Evolutionary conservation across 1,284 basidiomycete genomes (phyloP).

Genomic region (Fomitopsis betulina): DNA sequence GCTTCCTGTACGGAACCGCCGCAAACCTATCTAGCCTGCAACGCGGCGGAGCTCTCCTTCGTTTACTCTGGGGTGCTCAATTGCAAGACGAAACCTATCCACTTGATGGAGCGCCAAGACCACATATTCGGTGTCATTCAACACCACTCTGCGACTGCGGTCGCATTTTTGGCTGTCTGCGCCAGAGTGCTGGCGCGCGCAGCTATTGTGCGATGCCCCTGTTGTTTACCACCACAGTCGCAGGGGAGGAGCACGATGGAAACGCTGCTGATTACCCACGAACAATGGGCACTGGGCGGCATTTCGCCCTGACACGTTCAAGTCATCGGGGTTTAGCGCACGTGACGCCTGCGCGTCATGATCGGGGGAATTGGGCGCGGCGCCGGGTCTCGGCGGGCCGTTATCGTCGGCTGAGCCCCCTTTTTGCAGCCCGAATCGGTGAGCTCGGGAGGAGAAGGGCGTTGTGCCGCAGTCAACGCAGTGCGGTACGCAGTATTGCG

Average conservation of each 20-base stretch:
- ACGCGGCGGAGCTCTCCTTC: not conserved
- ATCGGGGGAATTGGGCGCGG: slow-evolving; percentile 7
- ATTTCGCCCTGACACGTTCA: slow-evolving; percentile 1
- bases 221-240: not conserved
- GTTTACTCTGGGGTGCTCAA: not conserved
- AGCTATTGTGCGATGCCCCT: not conserved
- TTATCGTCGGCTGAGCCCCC: not conserved
- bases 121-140: not conserved
- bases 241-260: not conserved
- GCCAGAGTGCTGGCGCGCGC: not conserved
- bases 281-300: not conserved
- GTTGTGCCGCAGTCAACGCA: not conserved
- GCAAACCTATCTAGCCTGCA: not conserved
- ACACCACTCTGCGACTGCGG: not conserved
- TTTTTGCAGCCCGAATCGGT: not conserved
- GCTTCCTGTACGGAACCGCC: not conserved
- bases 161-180: not conserved
- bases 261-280: not conserved
- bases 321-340: not conserved
- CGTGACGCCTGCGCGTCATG: slow-evolving; percentile 7
- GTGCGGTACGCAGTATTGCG: not conserved
- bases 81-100: not conserved
- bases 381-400: slow-evolving; percentile 1
- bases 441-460: not conserved
- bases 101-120: not conserved